Evolutionary conservation across 192 early-diverging fungal species (phyloP).

Genomic region (Backusella luteola): DNA sequence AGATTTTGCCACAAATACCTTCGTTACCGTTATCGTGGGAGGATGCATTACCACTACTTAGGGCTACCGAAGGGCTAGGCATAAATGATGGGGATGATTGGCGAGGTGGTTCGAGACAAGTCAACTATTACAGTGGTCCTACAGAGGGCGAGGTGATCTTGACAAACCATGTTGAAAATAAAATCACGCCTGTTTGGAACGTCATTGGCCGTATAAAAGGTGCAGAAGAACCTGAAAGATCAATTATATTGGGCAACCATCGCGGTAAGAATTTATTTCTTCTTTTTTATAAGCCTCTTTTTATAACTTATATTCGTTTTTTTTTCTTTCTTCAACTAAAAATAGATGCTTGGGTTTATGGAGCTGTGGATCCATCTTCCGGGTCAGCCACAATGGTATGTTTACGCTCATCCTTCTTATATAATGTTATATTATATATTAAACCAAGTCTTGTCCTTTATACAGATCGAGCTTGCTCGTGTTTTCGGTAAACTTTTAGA

Average conservation of each 20-base stretch:
- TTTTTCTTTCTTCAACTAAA: neutral
- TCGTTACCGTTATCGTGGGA: conserved; percentile 62
- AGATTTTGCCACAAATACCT: conserved; percentile 52
- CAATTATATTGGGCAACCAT: conserved; percentile 57
- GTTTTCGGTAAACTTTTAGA: conserved; percentile 53
- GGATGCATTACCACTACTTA: conserved; percentile 60
- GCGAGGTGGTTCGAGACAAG: conserved; percentile 50
- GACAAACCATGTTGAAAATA: conserved; percentile 52
- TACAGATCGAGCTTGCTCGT: conserved; percentile 46
- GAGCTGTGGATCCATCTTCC: conserved; percentile 63
- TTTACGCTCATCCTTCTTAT: neutral
- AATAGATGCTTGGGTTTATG: conserved; percentile 63
- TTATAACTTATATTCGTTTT: neutral
- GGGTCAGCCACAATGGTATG: conserved; percentile 50
- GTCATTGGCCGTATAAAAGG: conserved; percentile 64
- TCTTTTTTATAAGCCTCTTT: neutral
- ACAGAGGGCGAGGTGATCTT: conserved; percentile 52
- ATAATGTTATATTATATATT: neutral
- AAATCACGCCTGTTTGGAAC: conserved; percentile 59
- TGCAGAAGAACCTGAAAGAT: conserved; percentile 51
- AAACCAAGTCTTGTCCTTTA: neutral
- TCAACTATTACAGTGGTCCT: conserved; percentile 63
- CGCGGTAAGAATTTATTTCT: conserved; percentile 19
- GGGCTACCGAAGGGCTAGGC: conserved; percentile 51
- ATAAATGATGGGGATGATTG: conserved; percentile 27